A percentile compares a stretch with the other conserved stretches of the same genome.
Conservation (phyloP, 768 basidiomycete species). For the Strobilomyces echinocephalus region DNA sequence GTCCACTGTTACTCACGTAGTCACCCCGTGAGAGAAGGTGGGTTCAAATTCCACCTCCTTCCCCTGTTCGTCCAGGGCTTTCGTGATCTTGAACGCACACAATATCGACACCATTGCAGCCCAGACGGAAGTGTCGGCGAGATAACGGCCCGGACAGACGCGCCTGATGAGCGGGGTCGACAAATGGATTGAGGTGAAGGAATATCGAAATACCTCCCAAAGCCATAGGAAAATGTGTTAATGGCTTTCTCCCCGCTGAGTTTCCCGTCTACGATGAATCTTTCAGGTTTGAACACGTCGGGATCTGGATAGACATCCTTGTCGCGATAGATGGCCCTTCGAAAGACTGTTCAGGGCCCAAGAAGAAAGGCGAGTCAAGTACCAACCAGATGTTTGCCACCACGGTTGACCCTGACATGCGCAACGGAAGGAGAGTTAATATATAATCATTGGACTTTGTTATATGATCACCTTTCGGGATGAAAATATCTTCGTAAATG, state of each 20-base stretch:
- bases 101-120: slow-evolving; percentile 25
- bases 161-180: slow-evolving; percentile 13
- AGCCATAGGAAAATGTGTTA: neutral
- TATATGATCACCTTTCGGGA: slow-evolving; percentile 2
- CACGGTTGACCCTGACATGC: slow-evolving; percentile 12
- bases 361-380: neutral
- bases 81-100: slow-evolving; percentile 22
- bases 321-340: slow-evolving; percentile 15
- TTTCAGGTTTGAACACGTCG: slow-evolving; percentile 14
- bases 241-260: neutral
- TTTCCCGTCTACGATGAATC: slow-evolving; percentile 22
- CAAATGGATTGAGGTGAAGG: neutral
- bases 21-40: slow-evolving; percentile 24
- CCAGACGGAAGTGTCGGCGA: slow-evolving; percentile 31
- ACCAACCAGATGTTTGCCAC: slow-evolving; percentile 19
- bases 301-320: slow-evolving; percentile 10
- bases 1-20: neutral
- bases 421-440: neutral
- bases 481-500: neutral
- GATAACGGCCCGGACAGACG: slow-evolving; percentile 30
- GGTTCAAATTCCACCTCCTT: slow-evolving; percentile 19
- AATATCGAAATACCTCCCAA: slow-evolving; percentile 18
- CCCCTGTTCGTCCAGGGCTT: slow-evolving; percentile 22
- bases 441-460: neutral
- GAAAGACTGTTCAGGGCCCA: neutral